phyloP scores from a whole-genome alignment of 192 early-diverging fungal species.

The Rhizophagus prolifer region DNA sequence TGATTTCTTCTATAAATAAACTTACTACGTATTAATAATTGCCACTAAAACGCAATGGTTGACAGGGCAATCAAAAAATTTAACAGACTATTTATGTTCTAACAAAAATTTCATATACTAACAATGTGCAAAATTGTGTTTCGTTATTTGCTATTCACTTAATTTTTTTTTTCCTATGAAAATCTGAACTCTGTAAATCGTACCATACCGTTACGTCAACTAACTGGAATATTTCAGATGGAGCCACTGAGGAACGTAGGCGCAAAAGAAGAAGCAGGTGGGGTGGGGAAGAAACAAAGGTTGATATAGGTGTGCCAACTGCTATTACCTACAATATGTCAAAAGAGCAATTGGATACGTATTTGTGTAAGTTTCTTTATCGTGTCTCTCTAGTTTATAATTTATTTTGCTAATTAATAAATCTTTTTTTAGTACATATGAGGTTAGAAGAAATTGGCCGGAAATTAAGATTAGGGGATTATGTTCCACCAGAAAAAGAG shows the following conservation, averaged over 20 bases:
- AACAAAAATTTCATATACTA: conserved; percentile 10
- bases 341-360: conserved; percentile 78
- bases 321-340: conserved; percentile 74
- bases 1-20: too few species aligned
- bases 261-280: conserved; percentile 85
- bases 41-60: neutral
- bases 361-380: conserved; percentile 53
- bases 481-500: conserved; percentile 75
- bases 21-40: neutral
- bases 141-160: conserved; percentile 16
- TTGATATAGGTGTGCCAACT: conserved; percentile 75
- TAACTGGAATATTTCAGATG: conserved; percentile 36
- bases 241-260: conserved; percentile 46
- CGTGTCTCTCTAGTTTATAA: neutral
- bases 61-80: neutral
- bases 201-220: conserved; percentile 19
- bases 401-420: neutral
- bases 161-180: conserved; percentile 9
- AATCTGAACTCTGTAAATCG: neutral
- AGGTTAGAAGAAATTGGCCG: conserved; percentile 90
- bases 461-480: conserved; percentile 78
- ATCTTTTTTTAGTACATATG: conserved; percentile 60
- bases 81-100: neutral
- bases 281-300: conserved; percentile 74
- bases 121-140: conserved; percentile 22